Conservation (phyloP, 176 grass and related monocot genomes). For the Coix lacrymajobi region DNA sequence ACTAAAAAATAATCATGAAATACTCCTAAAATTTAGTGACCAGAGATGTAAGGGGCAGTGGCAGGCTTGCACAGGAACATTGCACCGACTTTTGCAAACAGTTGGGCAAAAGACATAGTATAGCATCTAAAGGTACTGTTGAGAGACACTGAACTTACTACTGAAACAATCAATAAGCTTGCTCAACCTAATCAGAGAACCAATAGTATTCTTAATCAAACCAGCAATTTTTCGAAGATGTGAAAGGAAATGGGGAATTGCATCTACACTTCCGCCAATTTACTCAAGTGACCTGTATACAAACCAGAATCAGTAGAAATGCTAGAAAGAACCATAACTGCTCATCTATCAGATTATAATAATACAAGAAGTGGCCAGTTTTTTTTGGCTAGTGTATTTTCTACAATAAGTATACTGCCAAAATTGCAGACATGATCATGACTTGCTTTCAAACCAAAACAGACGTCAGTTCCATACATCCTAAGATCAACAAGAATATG, state of each 20-base stretch:
- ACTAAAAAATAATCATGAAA: too few species aligned
- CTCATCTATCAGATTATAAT: not conserved
- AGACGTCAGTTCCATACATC: not conserved
- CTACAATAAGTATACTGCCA: not conserved
- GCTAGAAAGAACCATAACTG: not conserved
- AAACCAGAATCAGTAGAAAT: conserved; percentile 6
- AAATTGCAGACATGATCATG: not conserved
- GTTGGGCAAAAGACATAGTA: not conserved
- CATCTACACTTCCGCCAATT: not conserved
- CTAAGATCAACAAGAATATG: conserved; percentile 23
- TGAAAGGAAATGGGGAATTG: not conserved
- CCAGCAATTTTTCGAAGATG: not conserved
- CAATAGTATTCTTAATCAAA: not conserved
- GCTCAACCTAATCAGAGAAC: not conserved
- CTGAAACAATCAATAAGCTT: conserved; percentile 7
- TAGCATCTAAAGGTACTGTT: conserved; percentile 5
- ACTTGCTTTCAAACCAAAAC: not conserved
- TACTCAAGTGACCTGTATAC: not conserved
- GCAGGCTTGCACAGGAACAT: not conserved
- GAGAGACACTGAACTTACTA: not conserved
- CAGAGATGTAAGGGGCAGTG: not conserved
- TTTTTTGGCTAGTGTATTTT: not conserved
- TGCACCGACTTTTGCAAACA: not conserved
- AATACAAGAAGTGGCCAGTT: not conserved
- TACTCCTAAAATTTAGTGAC: not conserved